Percentiles rank a stretch among this genome's conserved stretches.
These are phyloP conservation scores for Debaryomyces robertsiae DNA, from an alignment of 1,139 yeast genomes.

Conservation along the genomic window DNA sequence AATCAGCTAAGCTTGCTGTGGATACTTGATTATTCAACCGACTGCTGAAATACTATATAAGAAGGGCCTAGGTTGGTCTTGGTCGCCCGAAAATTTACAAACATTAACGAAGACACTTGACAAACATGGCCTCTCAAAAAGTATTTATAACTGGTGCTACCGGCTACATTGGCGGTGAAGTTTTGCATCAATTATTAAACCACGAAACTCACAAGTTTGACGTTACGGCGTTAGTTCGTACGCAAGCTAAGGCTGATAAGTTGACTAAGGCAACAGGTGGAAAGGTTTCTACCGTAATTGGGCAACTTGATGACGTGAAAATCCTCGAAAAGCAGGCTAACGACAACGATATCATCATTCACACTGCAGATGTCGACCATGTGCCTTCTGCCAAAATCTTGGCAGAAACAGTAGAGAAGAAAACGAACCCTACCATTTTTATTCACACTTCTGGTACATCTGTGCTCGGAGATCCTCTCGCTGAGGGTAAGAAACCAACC, in stretches of 20 bases:
- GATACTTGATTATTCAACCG: background rate
- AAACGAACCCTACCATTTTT: conserved; percentile 27
- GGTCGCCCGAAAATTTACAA: too few species aligned
- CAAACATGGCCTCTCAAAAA: conserved; percentile 9
- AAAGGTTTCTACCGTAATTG: conserved; percentile 20
- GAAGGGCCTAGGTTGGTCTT: too few species aligned
- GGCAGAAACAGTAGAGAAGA: conserved; percentile 19
- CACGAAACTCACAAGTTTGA: conserved; percentile 17
- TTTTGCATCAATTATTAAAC: conserved; percentile 28
- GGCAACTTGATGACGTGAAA: conserved; percentile 27
- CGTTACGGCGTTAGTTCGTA: conserved; percentile 30
- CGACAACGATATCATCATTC: conserved; percentile 32
- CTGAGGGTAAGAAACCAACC: conserved; percentile 21
- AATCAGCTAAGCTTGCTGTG: background rate
- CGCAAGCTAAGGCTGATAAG: conserved; percentile 25
- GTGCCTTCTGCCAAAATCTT: conserved; percentile 32
- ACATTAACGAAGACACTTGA: background rate
- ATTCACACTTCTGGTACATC: conserved; percentile 47
- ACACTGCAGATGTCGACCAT: conserved; percentile 43
- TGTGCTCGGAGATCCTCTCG: conserved; percentile 30
- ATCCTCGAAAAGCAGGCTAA: conserved; percentile 24
- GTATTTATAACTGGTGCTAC: conserved; percentile 36
- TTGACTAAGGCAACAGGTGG: conserved; percentile 23
- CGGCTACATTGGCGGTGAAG: conserved; percentile 38
- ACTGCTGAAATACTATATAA: too few species aligned